These are phyloP conservation scores for Capsella rubella DNA, from an alignment of 441 rosid species.

Conservation along the genomic window DNA sequence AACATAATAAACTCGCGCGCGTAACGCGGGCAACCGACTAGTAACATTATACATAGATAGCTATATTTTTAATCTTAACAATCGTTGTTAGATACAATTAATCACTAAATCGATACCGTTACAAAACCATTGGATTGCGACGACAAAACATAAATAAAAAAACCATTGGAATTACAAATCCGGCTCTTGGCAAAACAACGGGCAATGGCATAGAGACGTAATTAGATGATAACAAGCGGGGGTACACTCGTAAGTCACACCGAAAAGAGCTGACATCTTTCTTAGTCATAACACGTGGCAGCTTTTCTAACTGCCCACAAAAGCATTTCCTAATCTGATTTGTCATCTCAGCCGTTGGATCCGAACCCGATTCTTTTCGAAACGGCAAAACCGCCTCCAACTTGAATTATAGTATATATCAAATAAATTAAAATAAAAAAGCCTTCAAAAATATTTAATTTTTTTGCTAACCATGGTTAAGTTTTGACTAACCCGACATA, in stretches of 20 bases:
- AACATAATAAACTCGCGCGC: too few species aligned
- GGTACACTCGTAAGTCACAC: too few species aligned
- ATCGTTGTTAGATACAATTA: too few species aligned
- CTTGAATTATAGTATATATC: not conserved
- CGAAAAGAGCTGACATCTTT: slow-evolving; percentile 24
- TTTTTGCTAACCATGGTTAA: slow-evolving; percentile 56
- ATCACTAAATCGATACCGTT: slow-evolving; percentile 11
- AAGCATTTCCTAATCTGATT: not conserved
- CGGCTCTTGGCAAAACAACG: slow-evolving; percentile 43
- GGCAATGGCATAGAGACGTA: slow-evolving; percentile 45
- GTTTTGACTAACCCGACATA: slow-evolving; percentile 28
- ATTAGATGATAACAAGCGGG: not conserved
- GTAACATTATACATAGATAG: not conserved
- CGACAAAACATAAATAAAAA: not conserved
- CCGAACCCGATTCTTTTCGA: slow-evolving; percentile 45
- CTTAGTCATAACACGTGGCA: slow-evolving; percentile 44
- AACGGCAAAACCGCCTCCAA: slow-evolving; percentile 36
- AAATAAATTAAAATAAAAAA: not conserved
- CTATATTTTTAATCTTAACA: not conserved
- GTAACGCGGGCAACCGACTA: too few species aligned
- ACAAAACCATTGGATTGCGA: slow-evolving; percentile 19
- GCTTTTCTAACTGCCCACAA: slow-evolving; percentile 36
- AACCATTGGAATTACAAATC: slow-evolving; percentile 29
- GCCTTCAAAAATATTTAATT: not conserved
- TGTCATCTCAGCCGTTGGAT: slow-evolving; percentile 42